Conservation (phyloP, 805 yeast species). For the Candida suzukii region DNA sequence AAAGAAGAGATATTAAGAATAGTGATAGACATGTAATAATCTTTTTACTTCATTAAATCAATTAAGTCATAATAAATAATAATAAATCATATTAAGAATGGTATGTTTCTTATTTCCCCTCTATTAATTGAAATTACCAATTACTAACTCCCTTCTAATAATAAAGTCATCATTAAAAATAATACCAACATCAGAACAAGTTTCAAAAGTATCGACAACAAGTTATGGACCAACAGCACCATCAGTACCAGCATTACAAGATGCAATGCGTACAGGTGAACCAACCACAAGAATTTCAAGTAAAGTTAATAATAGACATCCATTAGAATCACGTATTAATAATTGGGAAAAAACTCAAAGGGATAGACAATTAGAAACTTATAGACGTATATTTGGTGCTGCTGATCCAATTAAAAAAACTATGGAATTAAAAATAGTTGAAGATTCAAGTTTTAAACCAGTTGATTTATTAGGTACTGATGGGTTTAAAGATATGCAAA, state of each 20-base stretch:
- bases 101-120: not conserved
- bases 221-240: constrained; percentile 49
- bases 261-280: constrained; percentile 55
- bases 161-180: constrained; percentile 39
- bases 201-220: constrained; percentile 42
- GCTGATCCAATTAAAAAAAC: constrained; percentile 90
- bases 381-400: constrained; percentile 80
- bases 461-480: constrained; percentile 49
- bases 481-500: constrained; percentile 42
- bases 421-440: constrained; percentile 79
- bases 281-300: constrained; percentile 58
- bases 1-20: too few species aligned
- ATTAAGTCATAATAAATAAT: too few species aligned
- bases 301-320: constrained; percentile 73
- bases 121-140: not conserved
- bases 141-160: not conserved
- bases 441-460: constrained; percentile 65
- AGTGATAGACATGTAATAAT: too few species aligned
- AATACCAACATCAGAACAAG: constrained; percentile 45
- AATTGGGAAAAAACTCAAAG: constrained; percentile 79
- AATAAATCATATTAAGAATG: too few species aligned
- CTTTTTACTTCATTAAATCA: too few species aligned
- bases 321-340: constrained; percentile 66
- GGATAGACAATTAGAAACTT: constrained; percentile 63
- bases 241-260: constrained; percentile 66